Conservation (phyloP, 495 filamentous ascomycete species). For the Neurospora sp. region DNA sequence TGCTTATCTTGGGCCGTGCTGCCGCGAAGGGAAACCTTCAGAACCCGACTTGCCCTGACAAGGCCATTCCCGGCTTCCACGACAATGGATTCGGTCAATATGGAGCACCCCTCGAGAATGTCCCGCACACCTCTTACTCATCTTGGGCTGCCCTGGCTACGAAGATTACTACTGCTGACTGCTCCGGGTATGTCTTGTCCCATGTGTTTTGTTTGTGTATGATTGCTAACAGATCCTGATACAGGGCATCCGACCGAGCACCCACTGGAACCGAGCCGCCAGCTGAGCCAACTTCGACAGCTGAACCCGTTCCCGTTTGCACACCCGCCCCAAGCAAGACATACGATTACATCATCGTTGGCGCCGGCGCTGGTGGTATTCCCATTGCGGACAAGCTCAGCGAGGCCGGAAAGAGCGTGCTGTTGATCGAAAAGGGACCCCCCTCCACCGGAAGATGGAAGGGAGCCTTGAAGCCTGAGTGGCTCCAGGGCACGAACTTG, state of each 20-base stretch:
- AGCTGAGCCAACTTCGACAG: conserved; percentile 1
- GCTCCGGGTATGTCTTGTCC: conserved; percentile 22
- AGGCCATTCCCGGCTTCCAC: conserved; percentile 26
- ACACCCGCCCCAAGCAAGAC: conserved; percentile 35
- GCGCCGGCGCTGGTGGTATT: conserved; percentile 54
- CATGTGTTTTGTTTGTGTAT: background rate
- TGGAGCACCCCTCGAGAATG: conserved; percentile 30
- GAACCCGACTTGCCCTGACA: conserved; percentile 20
- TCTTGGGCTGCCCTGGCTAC: conserved; percentile 38
- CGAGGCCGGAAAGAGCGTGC: conserved; percentile 48
- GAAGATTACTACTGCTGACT: conserved; percentile 24
- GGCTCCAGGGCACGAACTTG: conserved; percentile 53
- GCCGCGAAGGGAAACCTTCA: conserved; percentile 14
- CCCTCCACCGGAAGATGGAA: conserved; percentile 49
- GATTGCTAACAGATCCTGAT: background rate
- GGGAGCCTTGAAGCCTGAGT: conserved; percentile 48
- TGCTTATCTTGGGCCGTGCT: conserved; percentile 20
- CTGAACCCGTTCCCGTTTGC: conserved; percentile 8
- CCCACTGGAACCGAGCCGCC: conserved; percentile 3
- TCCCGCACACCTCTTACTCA: conserved; percentile 36
- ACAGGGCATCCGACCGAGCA: background rate
- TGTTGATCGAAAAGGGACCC: conserved; percentile 57
- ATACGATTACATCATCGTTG: conserved; percentile 61
- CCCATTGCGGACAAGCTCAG: conserved; percentile 54
- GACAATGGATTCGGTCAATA: conserved; percentile 32